Conservation (phyloP, 371 early-diverging fungal genomes). For the Mucor ambiguus region DNA sequence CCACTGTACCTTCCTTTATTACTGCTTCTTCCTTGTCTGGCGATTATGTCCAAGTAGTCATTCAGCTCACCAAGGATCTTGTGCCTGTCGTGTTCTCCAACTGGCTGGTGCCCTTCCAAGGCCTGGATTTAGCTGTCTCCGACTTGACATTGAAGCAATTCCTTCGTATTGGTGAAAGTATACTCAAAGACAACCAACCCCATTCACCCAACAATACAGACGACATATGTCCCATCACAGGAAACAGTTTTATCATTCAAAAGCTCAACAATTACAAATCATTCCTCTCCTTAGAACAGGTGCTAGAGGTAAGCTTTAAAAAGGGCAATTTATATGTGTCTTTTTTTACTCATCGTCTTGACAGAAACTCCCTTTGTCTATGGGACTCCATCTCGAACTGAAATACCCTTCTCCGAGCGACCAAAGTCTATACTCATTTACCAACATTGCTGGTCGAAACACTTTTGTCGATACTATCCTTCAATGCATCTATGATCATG, state of each 20-base stretch:
- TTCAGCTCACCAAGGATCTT: conserved; percentile 90
- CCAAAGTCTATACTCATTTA: conserved; percentile 49
- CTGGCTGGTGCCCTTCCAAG: conserved; percentile 64
- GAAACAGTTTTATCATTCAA: conserved; percentile 42
- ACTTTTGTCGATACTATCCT: conserved; percentile 83
- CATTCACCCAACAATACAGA: background rate
- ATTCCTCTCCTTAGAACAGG: conserved; percentile 77
- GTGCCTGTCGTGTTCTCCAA: conserved; percentile 88
- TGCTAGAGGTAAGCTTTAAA: conserved; percentile 64
- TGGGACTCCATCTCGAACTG: conserved; percentile 86
- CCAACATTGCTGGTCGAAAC: conserved; percentile 72
- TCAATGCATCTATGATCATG: conserved; percentile 75
- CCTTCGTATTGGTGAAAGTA: conserved; percentile 40
- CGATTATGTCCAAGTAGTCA: conserved; percentile 81
- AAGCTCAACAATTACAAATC: conserved; percentile 42
- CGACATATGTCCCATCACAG: conserved; percentile 37
- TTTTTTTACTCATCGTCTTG: too few species aligned
- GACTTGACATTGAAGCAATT: conserved; percentile 67
- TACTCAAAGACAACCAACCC: conserved; percentile 16
- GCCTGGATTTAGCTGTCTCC: conserved; percentile 60
- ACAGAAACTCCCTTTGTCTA: conserved; percentile 66
- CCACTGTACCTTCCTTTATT: conserved; percentile 75
- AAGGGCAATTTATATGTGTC: too few species aligned
- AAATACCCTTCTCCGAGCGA: conserved; percentile 79
- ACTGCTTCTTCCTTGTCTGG: conserved; percentile 77